phyloP scores from a whole-genome alignment of 2,329 filamentous ascomycete genomes.

The Periconia sp. region DNA sequence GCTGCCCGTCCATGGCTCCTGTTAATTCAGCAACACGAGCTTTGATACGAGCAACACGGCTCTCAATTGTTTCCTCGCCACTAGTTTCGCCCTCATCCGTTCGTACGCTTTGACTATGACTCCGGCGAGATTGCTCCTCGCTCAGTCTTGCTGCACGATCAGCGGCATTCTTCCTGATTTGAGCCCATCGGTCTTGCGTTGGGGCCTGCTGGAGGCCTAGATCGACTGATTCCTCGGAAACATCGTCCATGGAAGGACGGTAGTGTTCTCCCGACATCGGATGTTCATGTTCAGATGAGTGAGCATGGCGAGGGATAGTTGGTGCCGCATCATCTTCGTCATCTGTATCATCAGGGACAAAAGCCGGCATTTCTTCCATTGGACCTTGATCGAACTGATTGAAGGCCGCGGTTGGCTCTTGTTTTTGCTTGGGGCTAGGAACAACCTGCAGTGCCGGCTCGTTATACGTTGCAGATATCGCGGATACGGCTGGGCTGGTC shows the following conservation, averaged over 20 bases:
- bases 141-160: conserved; percentile 70
- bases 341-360: conserved; percentile 59
- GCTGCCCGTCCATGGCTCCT: conserved; percentile 48
- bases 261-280: conserved; percentile 22
- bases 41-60: conserved; percentile 95
- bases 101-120: conserved; percentile 57
- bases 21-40: conserved; percentile 94
- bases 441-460: conserved; percentile 54
- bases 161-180: conserved; percentile 92
- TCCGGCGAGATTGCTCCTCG: conserved; percentile 64
- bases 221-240: conserved; percentile 49
- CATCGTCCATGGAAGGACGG: conserved; percentile 30
- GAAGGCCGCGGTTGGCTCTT: conserved; percentile 63
- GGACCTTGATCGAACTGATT: conserved; percentile 85
- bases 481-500: conserved; percentile 27
- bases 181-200: conserved; percentile 82
- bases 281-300: conserved; percentile 16
- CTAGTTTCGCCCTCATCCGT: conserved; percentile 87
- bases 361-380: conserved; percentile 81
- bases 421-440: conserved; percentile 61
- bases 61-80: conserved; percentile 95
- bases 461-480: conserved; percentile 18
- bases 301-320: conserved; percentile 21
- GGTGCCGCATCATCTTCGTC: conserved; percentile 30
- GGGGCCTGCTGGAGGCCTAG: conserved; percentile 38